Percentiles rank a stretch among this genome's conserved stretches.
These are phyloP conservation scores for Claviceps humidiphila DNA, from an alignment of 2,329 filamentous ascomycete genomes.

Conservation along the genomic window DNA sequence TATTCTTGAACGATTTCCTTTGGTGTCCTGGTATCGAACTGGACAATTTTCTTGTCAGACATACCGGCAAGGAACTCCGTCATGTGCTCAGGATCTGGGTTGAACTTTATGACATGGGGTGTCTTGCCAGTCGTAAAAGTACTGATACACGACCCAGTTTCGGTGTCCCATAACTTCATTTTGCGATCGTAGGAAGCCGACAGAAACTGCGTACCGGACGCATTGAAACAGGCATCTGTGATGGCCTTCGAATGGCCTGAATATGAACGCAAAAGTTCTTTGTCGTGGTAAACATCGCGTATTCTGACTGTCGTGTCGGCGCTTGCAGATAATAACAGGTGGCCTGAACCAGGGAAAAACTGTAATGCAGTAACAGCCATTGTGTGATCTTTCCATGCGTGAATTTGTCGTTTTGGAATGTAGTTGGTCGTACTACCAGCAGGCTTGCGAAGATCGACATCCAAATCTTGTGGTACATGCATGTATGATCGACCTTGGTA, in stretches of 20 bases:
- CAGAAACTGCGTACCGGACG: conserved; percentile 70
- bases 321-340: conserved; percentile 77
- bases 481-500: conserved; percentile 96
- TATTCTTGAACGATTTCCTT: conserved; percentile 88
- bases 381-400: conserved; percentile 74
- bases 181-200: conserved; percentile 86
- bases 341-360: conserved; percentile 80
- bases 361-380: conserved; percentile 80
- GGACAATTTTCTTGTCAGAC: conserved; percentile 98
- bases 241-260: conserved; percentile 81
- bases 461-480: conserved; percentile 87
- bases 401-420: conserved; percentile 85
- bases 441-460: conserved; percentile 74
- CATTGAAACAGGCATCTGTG: conserved; percentile 80
- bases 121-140: conserved; percentile 92
- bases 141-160: conserved; percentile 76
- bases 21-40: conserved; percentile 74
- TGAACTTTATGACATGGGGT: conserved; percentile 88
- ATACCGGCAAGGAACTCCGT: conserved; percentile 93
- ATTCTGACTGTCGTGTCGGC: conserved; percentile 87
- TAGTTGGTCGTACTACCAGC: conserved; percentile 72
- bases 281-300: conserved; percentile 86
- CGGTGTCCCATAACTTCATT: conserved; percentile 98
- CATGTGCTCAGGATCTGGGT: conserved; percentile 60
- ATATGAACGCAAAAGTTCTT: conserved; percentile 82